Conservation (phyloP, 2,329 filamentous ascomycete species). For the Colletotrichum kahawae region DNA sequence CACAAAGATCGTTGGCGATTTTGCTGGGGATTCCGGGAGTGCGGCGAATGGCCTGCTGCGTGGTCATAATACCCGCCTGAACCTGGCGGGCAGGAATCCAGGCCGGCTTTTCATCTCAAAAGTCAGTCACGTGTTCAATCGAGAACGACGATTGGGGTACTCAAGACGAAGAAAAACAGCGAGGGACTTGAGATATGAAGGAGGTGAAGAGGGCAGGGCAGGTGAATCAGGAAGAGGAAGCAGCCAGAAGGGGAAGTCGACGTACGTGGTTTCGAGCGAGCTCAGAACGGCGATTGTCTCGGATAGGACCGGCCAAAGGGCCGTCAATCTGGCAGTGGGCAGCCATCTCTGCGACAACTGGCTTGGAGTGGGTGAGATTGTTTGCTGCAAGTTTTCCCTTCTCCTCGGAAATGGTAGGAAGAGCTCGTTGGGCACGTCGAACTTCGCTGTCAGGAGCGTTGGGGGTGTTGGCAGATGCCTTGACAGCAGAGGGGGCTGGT, state of each 20-base stretch:
- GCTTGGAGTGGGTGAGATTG: background rate
- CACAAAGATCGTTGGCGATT: constrained; percentile 19
- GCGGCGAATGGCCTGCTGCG: constrained; percentile 23
- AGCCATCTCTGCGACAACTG: constrained; percentile 2
- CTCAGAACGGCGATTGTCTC: constrained; percentile 21
- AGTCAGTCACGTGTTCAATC: background rate
- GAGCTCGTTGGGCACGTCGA: background rate
- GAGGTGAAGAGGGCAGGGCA: background rate
- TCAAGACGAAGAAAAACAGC: background rate
- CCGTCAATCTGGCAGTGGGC: constrained; percentile 22
- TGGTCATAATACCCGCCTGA: constrained; percentile 22
- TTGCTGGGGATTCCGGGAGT: constrained; percentile 22
- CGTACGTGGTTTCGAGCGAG: constrained; percentile 20
- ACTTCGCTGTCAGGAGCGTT: background rate
- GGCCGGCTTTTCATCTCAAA: constrained; percentile 8
- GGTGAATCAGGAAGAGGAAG: background rate
- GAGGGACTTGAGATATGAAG: background rate
- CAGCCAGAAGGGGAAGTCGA: background rate
- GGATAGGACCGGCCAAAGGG: constrained; percentile 20
- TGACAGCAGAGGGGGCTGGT: background rate
- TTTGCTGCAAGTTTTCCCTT: background rate
- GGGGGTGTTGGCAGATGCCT: background rate
- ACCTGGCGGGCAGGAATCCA: constrained; percentile 20
- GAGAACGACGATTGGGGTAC: background rate
- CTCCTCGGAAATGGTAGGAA: constrained; percentile 2